Evolutionary conservation across 176 grass and related monocot genomes (phyloP), one percentile per base, ranked within the genome.

Genomic region (Otatea glauca): DNA sequence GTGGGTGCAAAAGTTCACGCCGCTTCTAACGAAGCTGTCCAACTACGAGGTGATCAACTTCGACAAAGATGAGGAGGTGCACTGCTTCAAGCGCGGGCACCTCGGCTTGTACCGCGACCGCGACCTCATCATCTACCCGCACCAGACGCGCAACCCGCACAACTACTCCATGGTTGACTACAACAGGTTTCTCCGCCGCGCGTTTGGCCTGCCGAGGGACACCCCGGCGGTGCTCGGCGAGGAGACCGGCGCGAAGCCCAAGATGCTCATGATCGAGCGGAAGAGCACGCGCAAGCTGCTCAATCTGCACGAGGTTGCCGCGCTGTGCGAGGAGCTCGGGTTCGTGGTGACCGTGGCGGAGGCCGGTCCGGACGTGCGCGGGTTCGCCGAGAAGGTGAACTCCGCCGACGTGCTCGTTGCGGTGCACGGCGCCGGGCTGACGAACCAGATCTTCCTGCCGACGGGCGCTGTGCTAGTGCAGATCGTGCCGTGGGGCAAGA

Each of bases 381-480:
- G 23, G 6, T 91, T 92, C 80, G 94, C 92, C 6, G 85, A 50
- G 41, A 68, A 37, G 9, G 92, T 97, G 1, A 97, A 97, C 84
- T 66, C 95, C 0, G 87, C 80, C 39, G 92, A 98, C 71, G 92
- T 94, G 49, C 88, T 98, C 62, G 61, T 98, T 17, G 92, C 92
- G 1, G 95, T 86, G 25, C 95, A 94, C 50, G 92, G 95, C 29
- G 92, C 95, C 4, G 95, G 95, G 35, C 83, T 94, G 60, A 92
- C 95, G 1, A 94, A 94, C 82, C 88, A 94, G 84, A 79, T 94
- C 43, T 97, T 97, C 83, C 90, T 97, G 25, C 94, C 94, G 0
- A 92, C 88, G 2, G 80, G 89, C 18, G 92, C 90, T 24, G 92
- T 94, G 43, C 70, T 97, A 37, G 50, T 97, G 37, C 92, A 97